Base-by-base conservation (phyloP, 2,329 filamentous ascomycete species). In the Passalora sequoiae region DNA sequence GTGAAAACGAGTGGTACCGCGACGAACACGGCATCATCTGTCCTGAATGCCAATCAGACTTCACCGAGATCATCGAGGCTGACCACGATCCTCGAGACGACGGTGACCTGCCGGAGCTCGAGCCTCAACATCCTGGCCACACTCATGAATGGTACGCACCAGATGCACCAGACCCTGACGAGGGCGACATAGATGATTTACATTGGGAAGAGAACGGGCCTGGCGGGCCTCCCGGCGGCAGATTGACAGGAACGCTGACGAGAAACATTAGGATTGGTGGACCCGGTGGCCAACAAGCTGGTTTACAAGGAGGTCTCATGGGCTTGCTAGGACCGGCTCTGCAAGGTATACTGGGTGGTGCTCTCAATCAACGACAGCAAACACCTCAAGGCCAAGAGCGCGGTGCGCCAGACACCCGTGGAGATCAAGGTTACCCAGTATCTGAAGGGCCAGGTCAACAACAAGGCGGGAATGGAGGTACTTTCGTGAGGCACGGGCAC, bases 1-100 rank as follows among this genome's bases (percentile, higher is more conserved):
- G 92, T 69, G 65, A 76, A 40, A 69, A 84, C 51, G 84, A 95
- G 64, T 97, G 89, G 88, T 86, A 84, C 59, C 73, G 79, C 47
- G 78, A 86, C 47, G 76, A 84, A 51, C 73, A 76, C 53, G 81
- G 76, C 19, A 68, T 94, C 50, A 70, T 69, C 12, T 98, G 92
- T 61, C 88, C 89, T 12, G 66, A 70, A n/a, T 98, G 92, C 62
- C 63, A 74, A 3, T 80, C 81, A 27, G 87, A 94, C 15, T 82
- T 87, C 54, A 87, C 81, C 12, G 89, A 98, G 69, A 88, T 97
- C 57, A 71, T 74, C 37, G 71, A 74, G 54, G 58, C 64, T 6
- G 73, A 76, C 2, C 80, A 79, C 55, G 84, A 89, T 54, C 84
- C 84, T 7, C 76, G 84, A 49, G 64, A 67, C 28, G 60, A 62